Base-by-base conservation (phyloP, 805 yeast genomes). In the Pichia nanzhaoensis region DNA sequence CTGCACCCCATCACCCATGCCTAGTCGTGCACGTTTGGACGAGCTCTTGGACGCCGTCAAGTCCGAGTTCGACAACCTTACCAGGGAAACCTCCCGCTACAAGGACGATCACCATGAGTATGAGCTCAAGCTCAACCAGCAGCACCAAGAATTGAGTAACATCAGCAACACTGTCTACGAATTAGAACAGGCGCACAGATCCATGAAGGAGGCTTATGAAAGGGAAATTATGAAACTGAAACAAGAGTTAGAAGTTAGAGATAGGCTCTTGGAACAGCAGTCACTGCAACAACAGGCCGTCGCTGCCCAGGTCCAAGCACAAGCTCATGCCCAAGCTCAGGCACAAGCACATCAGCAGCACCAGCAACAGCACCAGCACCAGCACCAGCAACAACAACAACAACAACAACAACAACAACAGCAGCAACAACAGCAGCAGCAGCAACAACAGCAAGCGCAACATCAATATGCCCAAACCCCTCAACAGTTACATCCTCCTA, bases 171-270 rank as follows among this genome's bases (percentile, higher is more conserved):
- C 96, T 10, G 95, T 91, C 24, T 89, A 82, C 60, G 98, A 93
- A 62, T 75, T 91, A 57, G 97, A 91, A 65, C 77, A 83, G 75
- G 91, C 95, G 34, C 98, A 91, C 69, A 76, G 95, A 55, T 86
- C 87, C 61, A 85, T 93, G 76, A 90, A 91, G 68, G 97, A 91
- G 59, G 89, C 90, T 39, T 93, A 91, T 66, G 97, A 91, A 65
- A 95, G 86, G 57, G 98, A 91, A 67, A 84, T 93, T 46, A 70
- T 78, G 60, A 74, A 93, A 55, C 74, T 91, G 65, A 89, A 91
- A 65, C 79, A 81, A 51, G 96, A 89, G 62, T 73, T 91, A 53
- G 96, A 88, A 56, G 78, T 74, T 58, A 73, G 90, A 56, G 95
- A 86, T 60, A 75, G 91, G 62, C 71, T 73, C 56, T 49, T 64